Base-by-base conservation (phyloP, 73 alveolate species). In the Durusdinium trenchii region DNA sequence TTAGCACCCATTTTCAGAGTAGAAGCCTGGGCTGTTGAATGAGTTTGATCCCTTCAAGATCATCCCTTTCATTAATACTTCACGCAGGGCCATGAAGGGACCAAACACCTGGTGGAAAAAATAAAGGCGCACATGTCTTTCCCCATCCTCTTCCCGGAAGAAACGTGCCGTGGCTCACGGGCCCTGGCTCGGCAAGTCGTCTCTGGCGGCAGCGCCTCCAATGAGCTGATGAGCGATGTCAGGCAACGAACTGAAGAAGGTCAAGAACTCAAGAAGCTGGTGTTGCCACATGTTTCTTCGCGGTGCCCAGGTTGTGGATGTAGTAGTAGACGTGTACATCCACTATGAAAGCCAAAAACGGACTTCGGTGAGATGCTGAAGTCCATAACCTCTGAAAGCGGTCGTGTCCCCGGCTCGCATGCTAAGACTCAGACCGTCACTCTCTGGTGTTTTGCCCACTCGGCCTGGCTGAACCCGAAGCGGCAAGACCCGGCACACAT, bases 181-280 rank as follows among this genome's bases (percentile, higher is more conserved):
- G 67, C 92, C 92, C 92, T 82, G 92, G 48, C 92, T 82, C 48
- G 92, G 92, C 64, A 82, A 47, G 4, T 32, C n/a, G 32, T 28
- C 79, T 6, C n/a, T 45, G 89, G 30, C 16, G 42, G 61, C 57
- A 0, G 60, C 42, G 57, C 42, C 26, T 10, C 6, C 64, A 12
- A 45, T 1, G 43, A 4, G 38, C 6, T 35, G 64, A 9, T 42
- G 62, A 79, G 23, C 26, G 12, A 35, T 5, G 50, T 30, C 42
- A 32, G 32, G 84, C 35, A 35, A 54, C 45, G 16, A n/a, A 67
- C n/a, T 26, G 1, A 2, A 26, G 32, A 26, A 26, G 42, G 81
- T 67, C 81, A n/a, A 67, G 32, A 67, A n/a, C 18, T 67, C 16
- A 26, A 14, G 16, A 67, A 32, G 1, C 32, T 1, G 42, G 45